A percentile compares a stretch with the other conserved stretches of the same genome.
Conservation (phyloP, 208 protist species). For the Crithidia acanthocephali region DNA sequence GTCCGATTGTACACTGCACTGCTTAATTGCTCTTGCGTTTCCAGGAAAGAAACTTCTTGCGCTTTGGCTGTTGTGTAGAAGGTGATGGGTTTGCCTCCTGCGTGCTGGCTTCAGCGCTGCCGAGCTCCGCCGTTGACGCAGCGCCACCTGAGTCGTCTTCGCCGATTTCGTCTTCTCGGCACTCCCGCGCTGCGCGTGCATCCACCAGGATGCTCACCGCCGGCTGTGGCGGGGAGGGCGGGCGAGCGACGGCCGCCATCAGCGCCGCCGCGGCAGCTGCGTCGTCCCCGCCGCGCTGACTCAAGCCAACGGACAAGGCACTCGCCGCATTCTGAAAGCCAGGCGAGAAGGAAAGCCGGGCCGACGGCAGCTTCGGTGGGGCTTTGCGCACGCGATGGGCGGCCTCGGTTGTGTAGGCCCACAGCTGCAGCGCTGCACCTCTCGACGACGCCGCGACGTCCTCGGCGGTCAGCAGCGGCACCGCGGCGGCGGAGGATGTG, state of each 20-base stretch:
- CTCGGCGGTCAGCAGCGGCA: neutral
- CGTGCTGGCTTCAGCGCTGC: too few species aligned
- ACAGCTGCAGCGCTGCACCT: conserved; percentile 16
- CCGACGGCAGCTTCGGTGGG: neutral
- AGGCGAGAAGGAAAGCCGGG: neutral
- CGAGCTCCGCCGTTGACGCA: too few species aligned
- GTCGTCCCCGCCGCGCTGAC: neutral
- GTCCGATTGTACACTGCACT: too few species aligned
- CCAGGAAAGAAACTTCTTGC: conserved; percentile 7
- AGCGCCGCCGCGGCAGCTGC: neutral
- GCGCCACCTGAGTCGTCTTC: neutral
- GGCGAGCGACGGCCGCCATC: neutral
- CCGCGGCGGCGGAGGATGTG: neutral
- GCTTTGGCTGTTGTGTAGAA: neutral
- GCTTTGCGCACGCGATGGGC: neutral
- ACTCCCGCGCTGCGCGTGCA: neutral
- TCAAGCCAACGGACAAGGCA: neutral
- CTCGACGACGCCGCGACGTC: neutral
- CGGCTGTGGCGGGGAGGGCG: neutral
- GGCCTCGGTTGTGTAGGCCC: conserved; percentile 10
- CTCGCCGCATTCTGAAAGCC: neutral
- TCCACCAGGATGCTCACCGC: neutral
- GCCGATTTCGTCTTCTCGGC: neutral
- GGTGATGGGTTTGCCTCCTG: too few species aligned
- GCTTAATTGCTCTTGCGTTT: neutral